Conservation (phyloP, 75 land plant genomes). For the Chamaecyparis obtusa region DNA sequence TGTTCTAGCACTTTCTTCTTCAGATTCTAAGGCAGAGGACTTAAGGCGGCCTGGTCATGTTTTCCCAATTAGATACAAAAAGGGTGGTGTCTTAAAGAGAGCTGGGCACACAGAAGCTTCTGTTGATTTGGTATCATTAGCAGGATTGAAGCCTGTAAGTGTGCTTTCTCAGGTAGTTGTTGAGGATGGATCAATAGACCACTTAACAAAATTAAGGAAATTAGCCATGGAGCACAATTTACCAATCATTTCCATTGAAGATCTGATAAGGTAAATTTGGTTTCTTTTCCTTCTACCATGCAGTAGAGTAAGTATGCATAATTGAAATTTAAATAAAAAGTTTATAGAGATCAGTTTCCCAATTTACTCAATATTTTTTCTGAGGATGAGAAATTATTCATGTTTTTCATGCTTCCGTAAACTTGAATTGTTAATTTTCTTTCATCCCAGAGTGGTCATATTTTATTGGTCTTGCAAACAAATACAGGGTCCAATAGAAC, state of each 20-base stretch:
- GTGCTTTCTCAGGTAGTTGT: slow-evolving; percentile 72
- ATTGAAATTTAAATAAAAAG: background rate
- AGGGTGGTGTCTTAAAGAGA: slow-evolving; percentile 81
- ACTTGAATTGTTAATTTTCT: background rate
- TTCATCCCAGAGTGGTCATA: background rate
- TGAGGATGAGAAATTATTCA: background rate
- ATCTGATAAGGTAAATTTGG: slow-evolving; percentile 57
- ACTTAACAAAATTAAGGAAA: slow-evolving; percentile 41
- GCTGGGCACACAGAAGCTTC: slow-evolving; percentile 91
- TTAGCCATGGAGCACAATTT: slow-evolving; percentile 52
- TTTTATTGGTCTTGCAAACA: background rate
- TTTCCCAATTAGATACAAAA: slow-evolving; percentile 67
- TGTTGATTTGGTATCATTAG: slow-evolving; percentile 46
- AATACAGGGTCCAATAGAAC: background rate
- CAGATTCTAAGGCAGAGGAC: slow-evolving; percentile 58
- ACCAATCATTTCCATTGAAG: slow-evolving; percentile 78
- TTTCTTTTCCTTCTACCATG: background rate
- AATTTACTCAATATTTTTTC: background rate
- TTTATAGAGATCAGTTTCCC: background rate
- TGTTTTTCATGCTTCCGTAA: background rate
- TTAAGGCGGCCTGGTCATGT: slow-evolving; percentile 82
- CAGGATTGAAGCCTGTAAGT: slow-evolving; percentile 64
- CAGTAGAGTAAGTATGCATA: background rate
- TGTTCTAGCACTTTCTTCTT: slow-evolving; percentile 64
- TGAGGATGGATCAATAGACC: slow-evolving; percentile 74